Percentiles rank a stretch among this genome's conserved stretches.
Evolutionary conservation across 1,284 basidiomycete genomes (phyloP).

Genomic region (Apiotrichum veenhuisii): DNA sequence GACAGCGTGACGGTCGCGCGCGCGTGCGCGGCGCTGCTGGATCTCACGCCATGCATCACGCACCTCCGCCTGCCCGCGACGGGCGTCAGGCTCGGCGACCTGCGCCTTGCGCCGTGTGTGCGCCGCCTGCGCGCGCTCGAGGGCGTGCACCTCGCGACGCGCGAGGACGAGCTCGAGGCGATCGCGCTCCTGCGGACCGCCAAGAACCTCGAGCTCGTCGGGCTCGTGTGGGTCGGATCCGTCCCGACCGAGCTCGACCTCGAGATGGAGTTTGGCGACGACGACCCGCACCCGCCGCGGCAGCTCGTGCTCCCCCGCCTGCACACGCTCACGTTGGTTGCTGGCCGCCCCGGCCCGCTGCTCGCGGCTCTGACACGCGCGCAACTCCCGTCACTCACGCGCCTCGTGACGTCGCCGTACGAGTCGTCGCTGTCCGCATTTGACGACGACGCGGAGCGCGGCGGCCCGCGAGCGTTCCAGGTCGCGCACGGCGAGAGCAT

Average conservation of each 20-base stretch:
- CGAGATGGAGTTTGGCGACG: slow-evolving; percentile 6
- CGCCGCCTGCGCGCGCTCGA: slow-evolving; percentile 56
- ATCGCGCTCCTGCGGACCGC: slow-evolving; percentile 58
- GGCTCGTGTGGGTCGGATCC: slow-evolving; percentile 59
- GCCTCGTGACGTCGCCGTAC: slow-evolving; percentile 61
- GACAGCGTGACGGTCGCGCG: slow-evolving; percentile 53
- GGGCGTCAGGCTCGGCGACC: slow-evolving; percentile 52
- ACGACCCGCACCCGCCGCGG: not conserved
- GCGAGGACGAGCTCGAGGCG: slow-evolving; percentile 50
- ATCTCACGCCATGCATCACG: slow-evolving; percentile 65
- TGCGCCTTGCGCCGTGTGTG: slow-evolving; percentile 51
- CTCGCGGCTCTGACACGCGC: slow-evolving; percentile 61
- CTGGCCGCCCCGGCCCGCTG: slow-evolving; percentile 63
- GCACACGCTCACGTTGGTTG: slow-evolving; percentile 62
- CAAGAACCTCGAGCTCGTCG: slow-evolving; percentile 62
- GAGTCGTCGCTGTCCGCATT: not conserved
- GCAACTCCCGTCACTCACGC: slow-evolving; percentile 62
- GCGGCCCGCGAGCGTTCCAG: slow-evolving; percentile 62
- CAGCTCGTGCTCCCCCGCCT: slow-evolving; percentile 58
- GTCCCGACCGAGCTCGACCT: slow-evolving; percentile 17
- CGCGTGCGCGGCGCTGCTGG: slow-evolving; percentile 54
- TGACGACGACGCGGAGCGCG: slow-evolving; percentile 16
- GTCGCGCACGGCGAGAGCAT: slow-evolving; percentile 60
- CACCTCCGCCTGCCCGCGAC: slow-evolving; percentile 61
- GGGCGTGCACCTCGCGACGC: slow-evolving; percentile 55